Conservation (phyloP, 202 grass and related monocot species). For the Schoenoplectus triqueter region DNA sequence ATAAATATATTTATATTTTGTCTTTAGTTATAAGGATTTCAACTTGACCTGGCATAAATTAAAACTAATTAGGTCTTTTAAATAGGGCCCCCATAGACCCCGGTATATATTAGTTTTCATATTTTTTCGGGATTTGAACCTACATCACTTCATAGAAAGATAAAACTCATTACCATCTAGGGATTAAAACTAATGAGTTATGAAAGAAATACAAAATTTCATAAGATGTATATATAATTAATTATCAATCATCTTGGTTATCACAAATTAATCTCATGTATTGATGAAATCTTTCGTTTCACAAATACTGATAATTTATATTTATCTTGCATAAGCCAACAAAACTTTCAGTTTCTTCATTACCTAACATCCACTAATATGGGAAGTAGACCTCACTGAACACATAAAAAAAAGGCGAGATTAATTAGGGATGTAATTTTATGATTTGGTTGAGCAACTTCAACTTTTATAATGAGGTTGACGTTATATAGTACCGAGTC, state of each 20-base stretch:
- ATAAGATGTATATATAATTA: too few relatives aligned
- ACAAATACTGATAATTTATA: background rate
- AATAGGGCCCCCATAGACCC: too few relatives aligned
- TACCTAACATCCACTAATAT: constrained; percentile 24
- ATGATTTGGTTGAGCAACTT: constrained; percentile 31
- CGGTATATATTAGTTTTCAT: too few relatives aligned
- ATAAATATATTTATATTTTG: background rate
- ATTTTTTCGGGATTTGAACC: too few relatives aligned
- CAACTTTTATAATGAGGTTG: background rate
- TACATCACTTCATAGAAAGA: too few relatives aligned
- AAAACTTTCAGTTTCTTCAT: background rate
- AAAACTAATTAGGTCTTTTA: background rate
- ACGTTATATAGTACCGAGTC: background rate
- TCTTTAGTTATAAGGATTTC: too few relatives aligned
- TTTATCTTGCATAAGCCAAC: background rate
- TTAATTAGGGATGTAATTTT: background rate
- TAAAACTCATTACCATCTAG: too few relatives aligned
- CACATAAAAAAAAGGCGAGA: background rate
- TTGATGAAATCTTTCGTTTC: background rate
- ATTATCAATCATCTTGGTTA: too few relatives aligned
- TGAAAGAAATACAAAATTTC: background rate
- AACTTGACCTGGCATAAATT: background rate
- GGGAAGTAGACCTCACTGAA: background rate
- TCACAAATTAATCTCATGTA: too few relatives aligned
- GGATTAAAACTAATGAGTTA: background rate